Conservation (phyloP, 1,284 basidiomycete genomes). For the Pholiota adiposa region DNA sequence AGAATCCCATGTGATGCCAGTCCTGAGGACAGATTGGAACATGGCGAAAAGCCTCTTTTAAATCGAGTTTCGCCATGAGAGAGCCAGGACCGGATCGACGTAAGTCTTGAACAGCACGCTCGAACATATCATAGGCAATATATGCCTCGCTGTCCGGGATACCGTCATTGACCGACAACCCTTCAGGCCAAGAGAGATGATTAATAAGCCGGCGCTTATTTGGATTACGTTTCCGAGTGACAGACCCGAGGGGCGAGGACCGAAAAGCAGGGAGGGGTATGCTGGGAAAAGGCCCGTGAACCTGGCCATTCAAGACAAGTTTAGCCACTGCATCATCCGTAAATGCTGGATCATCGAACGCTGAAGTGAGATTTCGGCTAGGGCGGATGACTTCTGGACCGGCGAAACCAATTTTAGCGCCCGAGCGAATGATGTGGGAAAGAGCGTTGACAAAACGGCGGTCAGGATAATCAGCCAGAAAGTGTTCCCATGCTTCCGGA, state of each 20-base stretch:
- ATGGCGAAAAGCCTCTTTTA: conserved; percentile 42
- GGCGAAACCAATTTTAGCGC: conserved; percentile 36
- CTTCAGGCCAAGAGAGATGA: conserved; percentile 41
- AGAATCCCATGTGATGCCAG: conserved; percentile 38
- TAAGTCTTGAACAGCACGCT: conserved; percentile 25
- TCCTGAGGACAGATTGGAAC: conserved; percentile 36
- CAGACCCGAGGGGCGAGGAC: conserved; percentile 32
- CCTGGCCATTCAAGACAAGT: conserved; percentile 17
- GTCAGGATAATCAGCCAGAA: conserved; percentile 37
- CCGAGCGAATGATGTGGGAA: conserved; percentile 35
- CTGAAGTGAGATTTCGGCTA: conserved; percentile 26
- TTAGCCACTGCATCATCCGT: conserved; percentile 17
- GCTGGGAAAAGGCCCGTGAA: conserved; percentile 29
- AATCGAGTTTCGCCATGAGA: conserved; percentile 42
- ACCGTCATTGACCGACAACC: conserved; percentile 40
- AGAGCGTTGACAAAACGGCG: conserved; percentile 30
- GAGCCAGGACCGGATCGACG: conserved; percentile 30
- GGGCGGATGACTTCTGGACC: conserved; percentile 18
- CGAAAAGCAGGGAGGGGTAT: conserved; percentile 29
- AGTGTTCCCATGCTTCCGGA: conserved; percentile 28
- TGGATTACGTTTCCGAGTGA: conserved; percentile 28
- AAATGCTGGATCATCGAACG: conserved; percentile 19
- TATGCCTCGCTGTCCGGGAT: conserved; percentile 35
- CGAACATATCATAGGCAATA: conserved; percentile 37
- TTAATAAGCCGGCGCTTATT: conserved; percentile 35